phyloP scores from a whole-genome alignment of 1,139 yeast species.

The Lizanozyma gosingica region DNA sequence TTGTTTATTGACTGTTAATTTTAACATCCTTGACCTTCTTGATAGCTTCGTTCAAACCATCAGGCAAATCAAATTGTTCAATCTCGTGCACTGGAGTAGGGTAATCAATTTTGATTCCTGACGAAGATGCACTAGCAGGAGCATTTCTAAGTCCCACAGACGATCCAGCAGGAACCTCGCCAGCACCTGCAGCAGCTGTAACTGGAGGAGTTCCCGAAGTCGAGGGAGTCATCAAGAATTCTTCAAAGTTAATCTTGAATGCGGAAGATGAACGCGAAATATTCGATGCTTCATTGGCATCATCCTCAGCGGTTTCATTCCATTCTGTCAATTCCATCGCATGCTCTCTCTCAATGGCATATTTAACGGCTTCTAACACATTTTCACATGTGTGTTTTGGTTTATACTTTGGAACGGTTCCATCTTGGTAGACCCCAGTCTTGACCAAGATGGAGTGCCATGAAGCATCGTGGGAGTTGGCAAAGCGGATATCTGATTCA shows the following conservation, averaged over 20 bases:
- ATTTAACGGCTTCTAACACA: constrained; percentile 74
- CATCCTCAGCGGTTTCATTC: constrained; percentile 43
- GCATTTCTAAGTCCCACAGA: not conserved
- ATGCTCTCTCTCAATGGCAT: constrained; percentile 77
- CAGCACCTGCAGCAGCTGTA: not conserved
- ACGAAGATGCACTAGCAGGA: not conserved
- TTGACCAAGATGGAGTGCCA: constrained; percentile 82
- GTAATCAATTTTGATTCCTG: not conserved
- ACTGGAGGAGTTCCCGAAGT: not conserved
- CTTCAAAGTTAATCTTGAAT: constrained; percentile 36
- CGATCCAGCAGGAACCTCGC: not conserved
- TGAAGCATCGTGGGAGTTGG: constrained; percentile 73
- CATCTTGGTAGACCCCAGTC: constrained; percentile 80
- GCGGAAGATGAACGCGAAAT: constrained; percentile 12
- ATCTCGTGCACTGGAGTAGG: constrained; percentile 11
- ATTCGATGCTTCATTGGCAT: constrained; percentile 16
- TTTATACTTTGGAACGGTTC: constrained; percentile 66
- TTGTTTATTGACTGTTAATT: constrained; percentile 4
- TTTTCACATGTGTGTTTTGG: constrained; percentile 68
- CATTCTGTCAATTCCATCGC: constrained; percentile 61
- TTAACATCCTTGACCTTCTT: constrained; percentile 15
- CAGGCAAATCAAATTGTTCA: constrained; percentile 18
- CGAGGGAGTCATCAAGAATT: constrained; percentile 39
- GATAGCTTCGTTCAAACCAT: constrained; percentile 15
- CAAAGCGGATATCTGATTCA: constrained; percentile 80